Evolutionary conservation across 495 filamentous ascomycete species (phyloP).

Genomic region (Penicillium malachiteum): DNA sequence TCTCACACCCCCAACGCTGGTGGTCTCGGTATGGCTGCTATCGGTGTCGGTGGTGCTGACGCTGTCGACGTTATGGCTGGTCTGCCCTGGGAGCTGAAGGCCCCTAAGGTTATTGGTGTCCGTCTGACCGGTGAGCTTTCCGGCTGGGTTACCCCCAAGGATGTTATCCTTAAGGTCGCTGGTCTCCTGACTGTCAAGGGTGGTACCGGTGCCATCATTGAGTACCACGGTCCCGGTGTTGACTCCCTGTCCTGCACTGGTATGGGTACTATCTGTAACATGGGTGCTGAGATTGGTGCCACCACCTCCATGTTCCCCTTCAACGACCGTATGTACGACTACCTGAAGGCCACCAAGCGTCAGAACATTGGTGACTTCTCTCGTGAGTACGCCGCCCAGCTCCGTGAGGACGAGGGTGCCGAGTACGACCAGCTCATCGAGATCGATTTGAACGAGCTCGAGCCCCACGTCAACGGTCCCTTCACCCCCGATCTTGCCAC

Average conservation of each 20-base stretch:
- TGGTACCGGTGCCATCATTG: slow-evolving; percentile 94
- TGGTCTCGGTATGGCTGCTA: slow-evolving; percentile 93
- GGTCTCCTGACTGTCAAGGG: slow-evolving; percentile 97
- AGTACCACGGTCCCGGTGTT: slow-evolving; percentile 89
- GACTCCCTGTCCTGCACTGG: slow-evolving; percentile 66
- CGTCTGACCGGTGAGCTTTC: slow-evolving; percentile 85
- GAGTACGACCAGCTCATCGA: slow-evolving; percentile 97
- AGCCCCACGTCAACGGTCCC: slow-evolving; percentile 98
- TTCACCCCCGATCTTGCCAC: slow-evolving; percentile 99
- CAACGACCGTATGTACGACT: slow-evolving; percentile 97
- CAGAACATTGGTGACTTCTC: slow-evolving; percentile 86
- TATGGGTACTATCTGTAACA: slow-evolving; percentile 74
- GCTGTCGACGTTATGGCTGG: slow-evolving; percentile 99
- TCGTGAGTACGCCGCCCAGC: slow-evolving; percentile 77
- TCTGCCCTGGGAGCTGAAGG: slow-evolving; percentile 97
- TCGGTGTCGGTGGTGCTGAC: slow-evolving; percentile 98
- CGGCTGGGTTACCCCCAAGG: slow-evolving; percentile 95
- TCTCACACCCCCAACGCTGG: slow-evolving; percentile 98
- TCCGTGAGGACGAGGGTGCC: slow-evolving; percentile 87
- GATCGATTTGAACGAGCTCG: slow-evolving; percentile 90
- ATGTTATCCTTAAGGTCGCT: slow-evolving; percentile 97
- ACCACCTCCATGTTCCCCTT: slow-evolving; percentile 99
- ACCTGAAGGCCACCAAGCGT: slow-evolving; percentile 91
- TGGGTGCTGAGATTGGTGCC: slow-evolving; percentile 92
- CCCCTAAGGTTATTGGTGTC: slow-evolving; percentile 95